Evolutionary conservation across 768 basidiomycete genomes (phyloP).

Genomic region (Hericium alpestre): DNA sequence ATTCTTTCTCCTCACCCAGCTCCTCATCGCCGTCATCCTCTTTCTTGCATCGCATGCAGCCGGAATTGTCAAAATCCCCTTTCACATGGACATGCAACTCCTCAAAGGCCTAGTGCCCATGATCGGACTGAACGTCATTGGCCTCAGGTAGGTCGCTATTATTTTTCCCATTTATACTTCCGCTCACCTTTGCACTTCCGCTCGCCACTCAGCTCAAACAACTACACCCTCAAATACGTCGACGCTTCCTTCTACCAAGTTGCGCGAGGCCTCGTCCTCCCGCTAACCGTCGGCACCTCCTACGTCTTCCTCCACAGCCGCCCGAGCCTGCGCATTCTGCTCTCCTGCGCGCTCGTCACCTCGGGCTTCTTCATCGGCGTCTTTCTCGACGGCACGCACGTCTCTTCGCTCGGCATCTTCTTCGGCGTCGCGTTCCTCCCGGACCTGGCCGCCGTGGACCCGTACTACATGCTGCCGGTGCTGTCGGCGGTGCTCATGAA

Average conservation of each 20-base stretch:
- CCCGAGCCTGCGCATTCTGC: constrained; percentile 65
- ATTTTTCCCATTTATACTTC: constrained; percentile 5
- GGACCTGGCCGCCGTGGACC: constrained; percentile 72
- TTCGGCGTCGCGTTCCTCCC: constrained; percentile 70
- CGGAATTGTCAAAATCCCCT: constrained; percentile 56
- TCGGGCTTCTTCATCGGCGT: constrained; percentile 87
- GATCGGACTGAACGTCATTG: constrained; percentile 68
- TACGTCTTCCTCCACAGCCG: constrained; percentile 64
- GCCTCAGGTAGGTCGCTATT: constrained; percentile 50
- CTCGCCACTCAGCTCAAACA: constrained; percentile 55
- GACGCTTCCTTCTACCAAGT: constrained; percentile 95
- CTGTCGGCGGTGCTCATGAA: constrained; percentile 51
- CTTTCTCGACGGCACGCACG: constrained; percentile 57
- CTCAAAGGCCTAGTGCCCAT: constrained; percentile 69
- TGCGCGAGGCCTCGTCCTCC: constrained; percentile 86
- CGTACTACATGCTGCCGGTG: constrained; percentile 63
- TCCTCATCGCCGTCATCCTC: constrained; percentile 68
- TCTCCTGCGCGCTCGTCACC: constrained; percentile 75
- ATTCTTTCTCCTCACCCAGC: constrained; percentile 79
- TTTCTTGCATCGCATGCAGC: constrained; percentile 54
- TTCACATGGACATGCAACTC: constrained; percentile 52
- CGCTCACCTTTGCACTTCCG: neutral
- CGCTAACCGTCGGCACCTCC: constrained; percentile 87
- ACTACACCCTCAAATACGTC: constrained; percentile 87
- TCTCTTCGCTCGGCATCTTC: constrained; percentile 53